Evolutionary conservation across 2,329 filamentous ascomycete species (phyloP).

Genomic region (Epichloe brachyelytri): DNA sequence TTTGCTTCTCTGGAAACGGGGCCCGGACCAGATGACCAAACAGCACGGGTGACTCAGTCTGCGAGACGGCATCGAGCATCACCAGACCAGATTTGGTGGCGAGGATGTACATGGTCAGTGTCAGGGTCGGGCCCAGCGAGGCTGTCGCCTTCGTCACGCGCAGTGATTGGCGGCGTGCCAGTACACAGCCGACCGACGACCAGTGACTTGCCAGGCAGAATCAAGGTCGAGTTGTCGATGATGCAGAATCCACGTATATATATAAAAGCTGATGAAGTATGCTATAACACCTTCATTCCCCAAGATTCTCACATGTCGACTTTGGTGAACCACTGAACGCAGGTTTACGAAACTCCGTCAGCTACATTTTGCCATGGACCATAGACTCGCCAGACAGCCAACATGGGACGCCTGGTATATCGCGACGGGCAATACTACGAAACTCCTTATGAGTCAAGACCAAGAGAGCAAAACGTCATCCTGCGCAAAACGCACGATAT

Average conservation of each 20-base stretch:
- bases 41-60: background rate
- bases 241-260: too few species aligned
- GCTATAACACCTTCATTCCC: too few species aligned
- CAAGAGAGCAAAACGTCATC: conserved; percentile 11
- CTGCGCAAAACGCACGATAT: conserved; percentile 22
- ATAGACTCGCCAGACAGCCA: background rate
- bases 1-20: too few species aligned
- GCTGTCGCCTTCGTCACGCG: background rate
- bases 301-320: too few species aligned
- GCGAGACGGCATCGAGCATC: background rate
- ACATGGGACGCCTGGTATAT: conserved; percentile 13
- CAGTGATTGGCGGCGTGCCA: background rate
- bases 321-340: background rate
- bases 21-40: background rate
- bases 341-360: background rate
- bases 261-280: too few species aligned
- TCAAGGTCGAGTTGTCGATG: too few species aligned
- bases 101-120: background rate
- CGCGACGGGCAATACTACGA: conserved; percentile 19
- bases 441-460: conserved; percentile 3
- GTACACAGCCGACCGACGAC: background rate
- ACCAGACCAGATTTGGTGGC: background rate
- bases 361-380: too few species aligned
- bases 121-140: background rate
- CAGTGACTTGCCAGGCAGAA: too few species aligned